Evolutionary conservation across 2,329 filamentous ascomycete species (phyloP).

Genomic region (Dactylella cylindrospora): DNA sequence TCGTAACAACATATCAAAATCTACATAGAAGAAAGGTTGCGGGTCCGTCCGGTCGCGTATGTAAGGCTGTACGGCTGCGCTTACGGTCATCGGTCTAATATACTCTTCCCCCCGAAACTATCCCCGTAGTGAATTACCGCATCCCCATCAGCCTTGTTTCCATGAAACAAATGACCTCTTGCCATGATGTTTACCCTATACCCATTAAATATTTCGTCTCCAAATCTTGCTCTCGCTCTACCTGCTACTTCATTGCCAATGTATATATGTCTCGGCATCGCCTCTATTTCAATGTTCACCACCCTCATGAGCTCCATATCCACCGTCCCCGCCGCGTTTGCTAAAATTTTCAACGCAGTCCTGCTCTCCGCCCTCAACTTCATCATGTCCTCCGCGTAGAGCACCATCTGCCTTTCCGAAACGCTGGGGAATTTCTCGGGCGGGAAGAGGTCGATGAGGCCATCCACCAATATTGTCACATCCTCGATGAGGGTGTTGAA

Average conservation of each 20-base stretch:
- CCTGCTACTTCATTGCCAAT: conserved; percentile 1
- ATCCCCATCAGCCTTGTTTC: neutral
- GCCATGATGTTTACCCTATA: neutral
- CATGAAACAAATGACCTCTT: conserved; percentile 3
- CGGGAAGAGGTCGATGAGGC: conserved; percentile 3
- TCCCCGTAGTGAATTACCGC: conserved; percentile 4
- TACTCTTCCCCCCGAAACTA: conserved; percentile 4
- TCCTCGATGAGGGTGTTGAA: conserved; percentile 10
- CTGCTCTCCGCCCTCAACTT: neutral
- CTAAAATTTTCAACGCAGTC: neutral
- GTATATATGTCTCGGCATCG: neutral
- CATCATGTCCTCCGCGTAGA: conserved; percentile 3
- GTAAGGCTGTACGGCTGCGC: too few species aligned
- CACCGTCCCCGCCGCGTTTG: neutral
- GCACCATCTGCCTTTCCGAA: neutral
- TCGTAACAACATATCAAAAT: too few species aligned
- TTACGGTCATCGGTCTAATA: too few species aligned
- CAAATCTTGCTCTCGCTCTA: conserved; percentile 6
- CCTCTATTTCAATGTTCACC: conserved; percentile 1
- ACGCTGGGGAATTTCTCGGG: neutral
- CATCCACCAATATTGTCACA: conserved; percentile 8
- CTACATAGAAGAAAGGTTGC: too few species aligned
- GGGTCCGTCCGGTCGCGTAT: too few species aligned
- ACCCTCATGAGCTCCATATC: neutral
- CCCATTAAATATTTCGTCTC: conserved; percentile 10